Percentiles rank a stretch among this genome's conserved stretches.
Conservation (phyloP, 495 filamentous ascomycete species). For the Letharia columbiana region DNA sequence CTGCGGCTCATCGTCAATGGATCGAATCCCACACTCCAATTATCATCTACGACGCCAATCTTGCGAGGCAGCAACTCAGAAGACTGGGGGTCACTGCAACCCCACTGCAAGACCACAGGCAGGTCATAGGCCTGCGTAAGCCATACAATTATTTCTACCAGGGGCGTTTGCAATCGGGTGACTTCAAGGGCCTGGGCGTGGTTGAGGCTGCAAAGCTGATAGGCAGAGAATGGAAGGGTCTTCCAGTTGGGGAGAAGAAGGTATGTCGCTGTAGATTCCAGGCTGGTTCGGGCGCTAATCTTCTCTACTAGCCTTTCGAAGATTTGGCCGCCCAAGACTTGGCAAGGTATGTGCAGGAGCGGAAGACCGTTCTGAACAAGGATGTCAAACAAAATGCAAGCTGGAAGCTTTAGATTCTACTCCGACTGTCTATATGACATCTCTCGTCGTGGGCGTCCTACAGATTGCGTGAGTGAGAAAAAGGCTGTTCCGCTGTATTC, state of each 20-base stretch:
- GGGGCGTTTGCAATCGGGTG: conserved; percentile 40
- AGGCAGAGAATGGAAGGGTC: conserved; percentile 48
- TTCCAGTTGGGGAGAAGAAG: conserved; percentile 45
- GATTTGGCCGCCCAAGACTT: conserved; percentile 19
- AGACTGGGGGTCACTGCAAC: conserved; percentile 22
- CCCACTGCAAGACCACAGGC: conserved; percentile 49
- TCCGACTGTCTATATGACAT: neutral
- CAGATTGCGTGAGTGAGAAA: neutral
- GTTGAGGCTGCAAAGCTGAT: conserved; percentile 30
- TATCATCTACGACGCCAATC: conserved; percentile 55
- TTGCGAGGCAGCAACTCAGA: conserved; percentile 46
- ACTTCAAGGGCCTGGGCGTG: conserved; percentile 33
- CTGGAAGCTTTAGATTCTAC: neutral
- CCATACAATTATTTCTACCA: conserved; percentile 40
- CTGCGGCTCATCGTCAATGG: conserved; percentile 47
- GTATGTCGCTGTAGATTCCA: conserved; percentile 30
- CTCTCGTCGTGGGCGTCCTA: neutral
- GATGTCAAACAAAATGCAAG: neutral
- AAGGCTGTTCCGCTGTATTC: neutral
- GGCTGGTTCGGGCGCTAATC: neutral
- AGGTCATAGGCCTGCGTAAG: conserved; percentile 39
- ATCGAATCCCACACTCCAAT: conserved; percentile 46
- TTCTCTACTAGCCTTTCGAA: conserved; percentile 18
- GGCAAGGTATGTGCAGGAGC: conserved; percentile 22
- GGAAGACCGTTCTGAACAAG: conserved; percentile 24